These are phyloP conservation scores for Alternaria longipes DNA, from an alignment of 2,329 filamentous ascomycete species.

Conservation along the genomic window DNA sequence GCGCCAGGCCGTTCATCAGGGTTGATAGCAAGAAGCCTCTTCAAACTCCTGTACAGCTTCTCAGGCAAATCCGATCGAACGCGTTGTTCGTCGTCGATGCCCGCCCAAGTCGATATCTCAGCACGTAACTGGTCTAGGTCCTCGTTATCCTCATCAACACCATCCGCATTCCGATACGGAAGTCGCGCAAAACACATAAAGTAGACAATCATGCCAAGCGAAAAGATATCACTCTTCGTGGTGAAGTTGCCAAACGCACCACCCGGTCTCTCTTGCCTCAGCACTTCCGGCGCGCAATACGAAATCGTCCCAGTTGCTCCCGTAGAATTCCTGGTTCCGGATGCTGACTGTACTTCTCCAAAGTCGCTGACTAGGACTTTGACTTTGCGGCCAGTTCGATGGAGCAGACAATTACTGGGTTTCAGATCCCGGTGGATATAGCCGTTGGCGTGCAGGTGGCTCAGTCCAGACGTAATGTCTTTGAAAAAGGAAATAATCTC, in stretches of 20 bases:
- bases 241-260: slow-evolving; percentile 92
- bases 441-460: slow-evolving; percentile 87
- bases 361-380: slow-evolving; percentile 95
- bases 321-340: slow-evolving; percentile 83
- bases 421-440: slow-evolving; percentile 98
- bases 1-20: slow-evolving; percentile 82
- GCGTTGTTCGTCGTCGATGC: slow-evolving; percentile 80
- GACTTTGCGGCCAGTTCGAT: slow-evolving; percentile 75
- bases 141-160: slow-evolving; percentile 88
- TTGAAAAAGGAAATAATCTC: slow-evolving; percentile 97
- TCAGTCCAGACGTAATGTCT: slow-evolving; percentile 90
- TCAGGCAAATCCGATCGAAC: slow-evolving; percentile 84
- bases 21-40: slow-evolving; percentile 79
- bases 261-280: slow-evolving; percentile 68
- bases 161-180: slow-evolving; percentile 85
- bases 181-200: slow-evolving; percentile 95
- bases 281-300: slow-evolving; percentile 94
- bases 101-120: slow-evolving; percentile 88
- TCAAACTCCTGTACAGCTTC: slow-evolving; percentile 84
- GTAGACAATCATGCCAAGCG: slow-evolving; percentile 96
- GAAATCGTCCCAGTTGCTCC: slow-evolving; percentile 96
- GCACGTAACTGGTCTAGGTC: slow-evolving; percentile 84
- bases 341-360: slow-evolving; percentile 90
- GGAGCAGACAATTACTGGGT: slow-evolving; percentile 92
- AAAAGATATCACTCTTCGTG: slow-evolving; percentile 98